These are phyloP conservation scores for Debaryomyces udenii DNA, from an alignment of 1,139 yeast species.

Conservation along the genomic window DNA sequence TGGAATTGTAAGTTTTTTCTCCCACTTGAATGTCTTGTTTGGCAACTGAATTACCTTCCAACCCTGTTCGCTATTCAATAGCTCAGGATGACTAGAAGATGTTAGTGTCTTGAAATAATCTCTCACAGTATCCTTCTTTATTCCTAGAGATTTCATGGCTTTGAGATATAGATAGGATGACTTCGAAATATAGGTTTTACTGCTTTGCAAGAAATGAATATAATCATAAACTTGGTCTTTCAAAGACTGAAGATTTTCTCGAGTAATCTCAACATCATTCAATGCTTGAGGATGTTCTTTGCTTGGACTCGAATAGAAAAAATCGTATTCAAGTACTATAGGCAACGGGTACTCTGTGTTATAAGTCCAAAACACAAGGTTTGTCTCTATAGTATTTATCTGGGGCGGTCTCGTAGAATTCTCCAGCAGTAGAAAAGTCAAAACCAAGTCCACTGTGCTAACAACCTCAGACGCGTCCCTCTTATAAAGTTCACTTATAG, in stretches of 20 bases:
- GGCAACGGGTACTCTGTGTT: conserved; percentile 48
- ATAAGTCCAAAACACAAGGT: conserved; percentile 47
- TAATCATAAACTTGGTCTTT: conserved; percentile 41
- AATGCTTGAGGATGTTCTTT: conserved; percentile 18
- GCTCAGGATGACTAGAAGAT: conserved; percentile 24
- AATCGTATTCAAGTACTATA: conserved; percentile 43
- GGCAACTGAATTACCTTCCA: conserved; percentile 34
- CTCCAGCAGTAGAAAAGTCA: conserved; percentile 26
- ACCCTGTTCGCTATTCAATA: conserved; percentile 25
- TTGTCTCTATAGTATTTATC: conserved; percentile 36
- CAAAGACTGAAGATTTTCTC: conserved; percentile 38
- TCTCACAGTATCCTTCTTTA: conserved; percentile 45
- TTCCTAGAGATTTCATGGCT: conserved; percentile 41
- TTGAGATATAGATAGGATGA: conserved; percentile 41
- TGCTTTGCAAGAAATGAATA: conserved; percentile 38
- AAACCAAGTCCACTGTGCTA: conserved; percentile 28
- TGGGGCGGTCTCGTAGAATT: conserved; percentile 33
- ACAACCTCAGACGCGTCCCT: conserved; percentile 28
- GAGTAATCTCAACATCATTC: conserved; percentile 38
- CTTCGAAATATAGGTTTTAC: conserved; percentile 36
- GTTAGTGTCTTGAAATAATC: conserved; percentile 39
- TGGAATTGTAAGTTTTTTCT: conserved; percentile 34
- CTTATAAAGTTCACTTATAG: conserved; percentile 38
- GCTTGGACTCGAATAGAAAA: conserved; percentile 39
- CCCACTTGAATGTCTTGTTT: conserved; percentile 29